Base-by-base conservation (phyloP, 1,139 yeast species). In the Petasospora rhodanensis region DNA sequence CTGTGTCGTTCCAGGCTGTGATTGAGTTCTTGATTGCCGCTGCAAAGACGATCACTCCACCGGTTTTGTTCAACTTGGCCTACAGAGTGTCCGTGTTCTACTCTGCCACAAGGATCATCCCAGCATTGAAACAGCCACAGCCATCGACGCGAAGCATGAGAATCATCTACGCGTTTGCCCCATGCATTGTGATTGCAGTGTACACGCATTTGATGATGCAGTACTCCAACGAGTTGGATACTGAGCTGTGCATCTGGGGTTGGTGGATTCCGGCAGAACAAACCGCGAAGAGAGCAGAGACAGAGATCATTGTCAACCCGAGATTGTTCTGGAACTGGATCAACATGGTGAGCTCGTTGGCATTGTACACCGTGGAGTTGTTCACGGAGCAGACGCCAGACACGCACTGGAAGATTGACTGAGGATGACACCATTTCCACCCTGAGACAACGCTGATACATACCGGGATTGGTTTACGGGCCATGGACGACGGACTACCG, bases 261-360 rank as follows among this genome's bases (percentile, higher is more conserved):
- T 71, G 74, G 56, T 71, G 73, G 58, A 52, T 50, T 21, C 28
- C 29, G 6, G 25, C 29, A 8, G 45, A 33, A 15, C 34, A 32
- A 7, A 13, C 7, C 16, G 26, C 16, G n/a, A 25, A 27, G 18
- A 22, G 26, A 14, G 40, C 23, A 3, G 40, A 37, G 13, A 25
- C 30, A 35, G 46, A 41, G 27, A 46, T 55, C 40, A 41, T 73
- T 32, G 61, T 76, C 37, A 79, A 84, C 55, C 77, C 93, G 41
- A 83, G 95, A 85, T 86, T 85, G 52, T 84, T 89, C 56, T 89
- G 98, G 97, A 86, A 89, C 49, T 89, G 97, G 97, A 72, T 84
- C 38, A 89, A 89, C 54, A 84, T 89, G 69, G 79, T 79, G 45
- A 73, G 81, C 34, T 83, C 95, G 10, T 64, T 91, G 38, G 62